phyloP scores from a whole-genome alignment of 2,329 filamentous ascomycete genomes.

The Claviceps maximensis region DNA sequence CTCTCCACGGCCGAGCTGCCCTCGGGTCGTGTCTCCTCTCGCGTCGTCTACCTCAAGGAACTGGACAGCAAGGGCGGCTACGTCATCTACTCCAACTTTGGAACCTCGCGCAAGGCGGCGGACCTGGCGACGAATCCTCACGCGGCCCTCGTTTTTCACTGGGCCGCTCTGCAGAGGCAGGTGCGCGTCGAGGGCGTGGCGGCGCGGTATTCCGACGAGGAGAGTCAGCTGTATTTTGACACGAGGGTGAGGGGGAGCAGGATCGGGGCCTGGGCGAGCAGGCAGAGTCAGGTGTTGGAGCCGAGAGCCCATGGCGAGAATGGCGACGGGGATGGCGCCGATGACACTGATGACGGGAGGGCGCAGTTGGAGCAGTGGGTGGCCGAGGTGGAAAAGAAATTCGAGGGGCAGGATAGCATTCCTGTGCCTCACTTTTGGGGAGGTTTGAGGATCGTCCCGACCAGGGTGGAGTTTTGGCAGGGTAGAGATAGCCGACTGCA shows the following conservation, averaged over 20 bases:
- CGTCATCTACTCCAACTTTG: conserved; percentile 90
- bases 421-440: conserved; percentile 94
- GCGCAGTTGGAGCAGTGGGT: conserved; percentile 66
- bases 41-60: conserved; percentile 92
- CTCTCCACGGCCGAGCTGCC: conserved; percentile 76
- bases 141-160: conserved; percentile 81
- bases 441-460: conserved; percentile 72
- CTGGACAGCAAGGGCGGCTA: conserved; percentile 64
- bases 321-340: not conserved
- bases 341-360: conserved; percentile 53
- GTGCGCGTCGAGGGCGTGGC: conserved; percentile 74
- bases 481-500: conserved; percentile 80
- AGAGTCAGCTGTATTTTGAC: conserved; percentile 59
- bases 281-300: conserved; percentile 66
- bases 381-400: conserved; percentile 59
- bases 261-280: conserved; percentile 86
- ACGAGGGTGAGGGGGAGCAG: conserved; percentile 64
- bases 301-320: conserved; percentile 13
- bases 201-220: conserved; percentile 51
- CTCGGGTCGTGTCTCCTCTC: conserved; percentile 69
- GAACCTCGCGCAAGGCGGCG: conserved; percentile 53
- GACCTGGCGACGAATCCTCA: conserved; percentile 64
- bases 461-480: conserved; percentile 92
- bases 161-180: conserved; percentile 75
- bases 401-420: conserved; percentile 64